Base-by-base conservation (phyloP, 2,329 filamentous ascomycete species). In the Ophiocordyceps camponoti-floridani region DNA sequence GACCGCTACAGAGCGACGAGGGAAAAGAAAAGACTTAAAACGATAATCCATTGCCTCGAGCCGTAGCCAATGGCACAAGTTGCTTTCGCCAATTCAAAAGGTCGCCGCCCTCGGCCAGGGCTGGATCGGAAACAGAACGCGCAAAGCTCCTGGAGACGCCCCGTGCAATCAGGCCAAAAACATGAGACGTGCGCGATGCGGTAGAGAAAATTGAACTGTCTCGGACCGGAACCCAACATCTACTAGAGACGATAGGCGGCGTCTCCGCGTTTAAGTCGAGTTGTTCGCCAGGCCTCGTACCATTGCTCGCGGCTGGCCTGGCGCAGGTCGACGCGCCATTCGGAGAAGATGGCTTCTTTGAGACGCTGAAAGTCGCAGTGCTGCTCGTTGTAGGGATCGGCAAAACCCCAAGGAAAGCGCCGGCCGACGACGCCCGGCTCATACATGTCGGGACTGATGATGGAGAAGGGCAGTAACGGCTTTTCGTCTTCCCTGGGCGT, bases 371-470 rank as follows among this genome's bases (percentile, higher is more conserved):
- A 98, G 63, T 98, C 91, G 64, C 91, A 98, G 65, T 98, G 91
- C 53, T 84, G 77, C 28, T 79, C 72, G 55, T 96, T 81, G 67
- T 91, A 88, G 0, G 91, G 91, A 57, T 96, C 86, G 4, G 91
- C 91, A 53, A 95, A 93, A 7, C 91, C 91, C 91, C 91, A 98
- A 0, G 91, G 84, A 60, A 96, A 98, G 51, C 82, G 80, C 48
- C 91, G 83, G 41, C 91, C 91, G 48, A 94, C 66, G 14, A 84
- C 69, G 30, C 73, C 75, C 9, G 81, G 80, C 54, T 93, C 84
- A 63, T 96, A 94, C 40, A 84, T 75, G 60, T 98, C 91, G 0
- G 91, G 91, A 49, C 86, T 94, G 58, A 98, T 82, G 58, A 95
- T 84, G 38, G 87, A 94, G 57, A 96, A 77, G 1, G 91, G 91